phyloP scores from a whole-genome alignment of 495 filamentous ascomycete genomes.

The Penicillium waksmanii region DNA sequence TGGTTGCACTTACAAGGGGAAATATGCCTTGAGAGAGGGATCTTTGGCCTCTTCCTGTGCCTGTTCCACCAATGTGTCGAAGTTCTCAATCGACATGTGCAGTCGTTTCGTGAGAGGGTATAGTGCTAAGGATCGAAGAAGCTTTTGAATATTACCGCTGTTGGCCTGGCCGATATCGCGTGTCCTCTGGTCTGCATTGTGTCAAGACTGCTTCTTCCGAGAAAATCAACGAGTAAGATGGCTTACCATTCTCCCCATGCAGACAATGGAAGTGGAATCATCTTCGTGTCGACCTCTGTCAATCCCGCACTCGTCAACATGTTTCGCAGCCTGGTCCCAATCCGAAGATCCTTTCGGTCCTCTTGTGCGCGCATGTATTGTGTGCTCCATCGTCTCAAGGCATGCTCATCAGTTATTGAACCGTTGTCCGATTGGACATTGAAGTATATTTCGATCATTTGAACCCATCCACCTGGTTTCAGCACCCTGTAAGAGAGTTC shows the following conservation, averaged over 20 bases:
- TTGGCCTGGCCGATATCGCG: constrained; percentile 65
- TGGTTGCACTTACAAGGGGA: constrained; percentile 64
- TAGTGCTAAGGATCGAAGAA: constrained; percentile 64
- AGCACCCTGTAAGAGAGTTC: constrained; percentile 47
- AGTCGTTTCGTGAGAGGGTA: constrained; percentile 63
- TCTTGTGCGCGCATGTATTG: constrained; percentile 68
- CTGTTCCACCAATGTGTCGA: constrained; percentile 65
- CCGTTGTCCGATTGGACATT: constrained; percentile 92
- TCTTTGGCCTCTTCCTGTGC: constrained; percentile 70
- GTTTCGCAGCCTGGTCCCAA: constrained; percentile 62
- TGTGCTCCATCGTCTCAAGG: constrained; percentile 73
- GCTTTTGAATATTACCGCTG: constrained; percentile 59
- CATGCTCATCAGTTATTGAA: constrained; percentile 69
- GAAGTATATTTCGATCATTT: constrained; percentile 87
- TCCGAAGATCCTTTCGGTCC: constrained; percentile 70
- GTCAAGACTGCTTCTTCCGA: neutral
- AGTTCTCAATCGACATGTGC: constrained; percentile 64
- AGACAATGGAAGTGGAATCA: constrained; percentile 75
- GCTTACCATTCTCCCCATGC: constrained; percentile 73
- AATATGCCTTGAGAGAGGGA: constrained; percentile 71
- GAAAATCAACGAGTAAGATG: neutral
- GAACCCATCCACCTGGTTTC: constrained; percentile 81
- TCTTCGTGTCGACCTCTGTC: constrained; percentile 67
- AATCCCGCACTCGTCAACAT: constrained; percentile 72
- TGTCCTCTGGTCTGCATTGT: constrained; percentile 57